Evolutionary conservation across 1,284 basidiomycete species (phyloP), one percentile per base, ranked within the genome.

Genomic region (Ceratobasidium sp.): DNA sequence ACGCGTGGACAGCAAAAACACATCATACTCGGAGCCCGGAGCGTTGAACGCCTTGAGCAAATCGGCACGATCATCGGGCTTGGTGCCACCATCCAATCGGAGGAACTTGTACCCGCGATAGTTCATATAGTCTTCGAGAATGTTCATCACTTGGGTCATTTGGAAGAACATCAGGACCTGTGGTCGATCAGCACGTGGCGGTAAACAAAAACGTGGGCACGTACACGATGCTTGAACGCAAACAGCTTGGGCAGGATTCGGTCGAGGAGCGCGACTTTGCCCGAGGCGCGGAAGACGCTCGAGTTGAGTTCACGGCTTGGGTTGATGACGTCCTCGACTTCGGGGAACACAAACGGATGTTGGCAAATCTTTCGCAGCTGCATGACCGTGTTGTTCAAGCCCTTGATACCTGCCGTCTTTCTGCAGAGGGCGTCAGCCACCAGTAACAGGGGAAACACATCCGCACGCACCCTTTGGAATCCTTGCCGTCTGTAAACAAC

Each of bases 111-210:
- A 95, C 20, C 87, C 87, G 82, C 92, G 89, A 84, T 91, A 92
- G 77, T 93, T 92, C 77, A 98, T 82, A 78, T 98, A 99, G 78
- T 99, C 97, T 77, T 97, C 95, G 87, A 99, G 96, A 78, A 99
- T 98, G 75, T 98, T 95, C 96, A 99, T 98, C 77, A 98, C 95
- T 76, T 95, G 88, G 7, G 96, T 98, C 96, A 98, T 98, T 80
- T 99, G 96, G 90, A 98, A 98, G 87, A 98, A 98, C 77, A 99
- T 98, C 72, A 99, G 87, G 32, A 98, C 96, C 89, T 92, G 38
- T 40, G 38, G 38, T 40, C 17, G 38, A 40, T 40, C 38, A 40
- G 38, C 38, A 40, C 38, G 38, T 40, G 22, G 22, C 47, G 22
- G 6, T 7, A 22, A 29, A 25, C 29, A 7, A 15, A 4, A 0